Base-by-base conservation (phyloP, 768 basidiomycete species). In the Russula sp. region DNA sequence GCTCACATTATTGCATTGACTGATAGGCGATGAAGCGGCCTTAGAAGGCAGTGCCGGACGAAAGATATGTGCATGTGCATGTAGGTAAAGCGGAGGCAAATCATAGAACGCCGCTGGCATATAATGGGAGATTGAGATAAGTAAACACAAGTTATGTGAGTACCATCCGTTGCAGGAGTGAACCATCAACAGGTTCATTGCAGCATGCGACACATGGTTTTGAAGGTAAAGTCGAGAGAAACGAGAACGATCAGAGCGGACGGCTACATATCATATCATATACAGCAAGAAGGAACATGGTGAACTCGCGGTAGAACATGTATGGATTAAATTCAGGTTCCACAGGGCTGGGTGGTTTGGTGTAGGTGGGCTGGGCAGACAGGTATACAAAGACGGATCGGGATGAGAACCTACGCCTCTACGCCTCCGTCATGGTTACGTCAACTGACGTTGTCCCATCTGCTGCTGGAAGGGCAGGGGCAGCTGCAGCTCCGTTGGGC, bases 361-460 rank as follows among this genome's bases (percentile, higher is more conserved):
- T 14, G 46, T 58, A 29, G 36, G 43, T 56, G 16, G 14, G 46
- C 22, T 3, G 46, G 10, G 46, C 25, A 48, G 47, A 45, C 22
- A 48, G 45, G 18, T 32, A 54, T 45, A 38, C 49, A 58, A 45
- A 39, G 43, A 43, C 50, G 20, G 20, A 25, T 56, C 42, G 11
- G 35, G 20, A 36, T 34, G 35, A 41, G 14, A 25, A 18, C 34
- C 18, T 29, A 29, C 25, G 25, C 25, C 25, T 29, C 57, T 63
- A 63, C 51, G 56, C 50, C 34, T 63, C 61, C 11, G 57, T 45
- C 61, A 63, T 63, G 18, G 61, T 63, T 16, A 63, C 57, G 38
- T 63, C 61, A 32, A 63, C 61, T 41, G 61, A 63, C 13, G 61
- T 63, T 43, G 61, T 63, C 18, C 61, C 61, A 25, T 63, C 61